Evolutionary conservation across 495 filamentous ascomycete species (phyloP).

Genomic region (Penicillium soppii): DNA sequence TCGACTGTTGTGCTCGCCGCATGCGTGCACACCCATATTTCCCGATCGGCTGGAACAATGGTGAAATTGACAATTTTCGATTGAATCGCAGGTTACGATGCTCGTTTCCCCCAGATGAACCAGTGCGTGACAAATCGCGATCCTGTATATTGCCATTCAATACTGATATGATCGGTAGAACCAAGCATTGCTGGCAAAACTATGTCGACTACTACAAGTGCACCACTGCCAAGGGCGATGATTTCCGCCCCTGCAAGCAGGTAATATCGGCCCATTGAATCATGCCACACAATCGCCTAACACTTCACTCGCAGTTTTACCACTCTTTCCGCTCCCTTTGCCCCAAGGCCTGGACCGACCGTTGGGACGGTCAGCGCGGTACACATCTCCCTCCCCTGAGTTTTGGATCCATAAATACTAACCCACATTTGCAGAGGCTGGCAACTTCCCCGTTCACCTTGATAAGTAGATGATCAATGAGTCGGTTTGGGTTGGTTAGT

Average conservation of each 20-base stretch:
- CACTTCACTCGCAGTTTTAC: constrained; percentile 65
- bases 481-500: constrained; percentile 22
- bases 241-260: constrained; percentile 96
- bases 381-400: constrained; percentile 37
- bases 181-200: constrained; percentile 96
- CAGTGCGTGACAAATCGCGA: constrained; percentile 53
- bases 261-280: constrained; percentile 44
- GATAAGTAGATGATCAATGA: constrained; percentile 35
- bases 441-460: constrained; percentile 77
- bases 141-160: constrained; percentile 7
- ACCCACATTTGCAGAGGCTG: constrained; percentile 61
- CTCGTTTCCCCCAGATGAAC: constrained; percentile 98
- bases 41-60: constrained; percentile 18
- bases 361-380: constrained; percentile 98
- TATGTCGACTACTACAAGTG: constrained; percentile 99
- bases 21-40: constrained; percentile 8
- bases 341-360: constrained; percentile 88
- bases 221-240: constrained; percentile 96
- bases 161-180: constrained; percentile 36
- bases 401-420: constrained; percentile 13
- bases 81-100: constrained; percentile 78
- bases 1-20: constrained; percentile 13
- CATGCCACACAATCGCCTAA: not conserved
- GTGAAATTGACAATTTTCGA: constrained; percentile 34
- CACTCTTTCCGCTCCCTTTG: constrained; percentile 95